phyloP scores from a whole-genome alignment of 257 asterid species.

The Schizonepeta tenuifolia region DNA sequence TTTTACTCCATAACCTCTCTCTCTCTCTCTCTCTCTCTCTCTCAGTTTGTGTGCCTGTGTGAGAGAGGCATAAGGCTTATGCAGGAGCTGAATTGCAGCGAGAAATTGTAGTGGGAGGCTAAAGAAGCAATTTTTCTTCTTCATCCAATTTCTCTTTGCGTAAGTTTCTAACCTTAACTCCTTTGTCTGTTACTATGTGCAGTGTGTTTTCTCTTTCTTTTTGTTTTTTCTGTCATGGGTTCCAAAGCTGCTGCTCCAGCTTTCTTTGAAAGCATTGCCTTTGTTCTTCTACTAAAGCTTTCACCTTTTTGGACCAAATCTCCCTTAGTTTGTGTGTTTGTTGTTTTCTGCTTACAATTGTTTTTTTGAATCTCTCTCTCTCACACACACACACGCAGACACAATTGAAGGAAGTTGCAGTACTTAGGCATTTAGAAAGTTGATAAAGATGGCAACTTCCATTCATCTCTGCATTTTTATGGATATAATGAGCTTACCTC shows the following conservation, averaged over 20 bases:
- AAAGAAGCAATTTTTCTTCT: background rate
- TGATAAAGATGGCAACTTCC: background rate
- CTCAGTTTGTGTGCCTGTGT: background rate
- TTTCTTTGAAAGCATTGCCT: background rate
- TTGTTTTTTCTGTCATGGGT: background rate
- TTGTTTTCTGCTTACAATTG: background rate
- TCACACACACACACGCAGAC: too few relatives aligned
- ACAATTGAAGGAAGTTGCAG: background rate
- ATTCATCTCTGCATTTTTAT: background rate
- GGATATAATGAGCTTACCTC: background rate
- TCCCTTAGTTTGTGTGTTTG: background rate
- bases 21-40: background rate
- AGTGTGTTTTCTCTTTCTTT: background rate
- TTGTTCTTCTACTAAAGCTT: background rate
- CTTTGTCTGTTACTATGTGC: background rate
- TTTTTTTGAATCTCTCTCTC: too few relatives aligned
- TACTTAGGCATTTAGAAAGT: too few relatives aligned
- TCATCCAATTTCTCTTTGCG: background rate
- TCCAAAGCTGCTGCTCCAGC: background rate
- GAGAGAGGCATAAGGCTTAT: background rate
- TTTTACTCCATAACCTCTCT: too few relatives aligned
- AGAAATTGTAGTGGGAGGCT: background rate
- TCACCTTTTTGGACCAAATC: too few relatives aligned
- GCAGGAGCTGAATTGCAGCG: background rate
- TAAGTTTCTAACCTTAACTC: background rate